These are phyloP conservation scores for Ceratocystis cacaofunesta DNA, from an alignment of 2,329 filamentous ascomycete genomes.

Conservation along the genomic window DNA sequence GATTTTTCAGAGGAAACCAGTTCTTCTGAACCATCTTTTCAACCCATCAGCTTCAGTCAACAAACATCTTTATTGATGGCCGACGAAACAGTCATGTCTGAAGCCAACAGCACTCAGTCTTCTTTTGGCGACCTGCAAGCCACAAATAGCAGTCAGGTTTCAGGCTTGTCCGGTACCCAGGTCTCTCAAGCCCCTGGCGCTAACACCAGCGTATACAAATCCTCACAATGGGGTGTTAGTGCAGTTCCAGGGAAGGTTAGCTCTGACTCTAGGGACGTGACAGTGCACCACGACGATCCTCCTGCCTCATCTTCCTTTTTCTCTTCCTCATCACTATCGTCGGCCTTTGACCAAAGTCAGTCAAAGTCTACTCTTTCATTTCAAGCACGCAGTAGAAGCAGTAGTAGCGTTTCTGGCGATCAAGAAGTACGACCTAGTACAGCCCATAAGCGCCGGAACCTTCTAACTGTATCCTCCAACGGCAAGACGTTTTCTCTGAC, in stretches of 20 bases:
- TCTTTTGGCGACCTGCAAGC: conserved; percentile 1
- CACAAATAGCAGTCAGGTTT: conserved; percentile 9
- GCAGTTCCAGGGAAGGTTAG: neutral
- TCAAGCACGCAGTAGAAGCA: neutral
- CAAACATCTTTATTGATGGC: conserved; percentile 12
- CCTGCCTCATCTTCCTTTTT: conserved; percentile 15
- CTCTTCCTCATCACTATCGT: conserved; percentile 3
- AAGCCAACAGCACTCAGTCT: conserved; percentile 6
- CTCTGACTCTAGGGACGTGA: conserved; percentile 7
- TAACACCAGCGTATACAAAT: conserved; percentile 7
- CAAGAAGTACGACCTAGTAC: conserved; percentile 12
- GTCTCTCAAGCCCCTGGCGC: conserved; percentile 1
- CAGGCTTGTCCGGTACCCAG: conserved; percentile 12
- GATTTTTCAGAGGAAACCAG: conserved; percentile 14
- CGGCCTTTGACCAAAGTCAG: conserved; percentile 4
- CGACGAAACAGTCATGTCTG: conserved; percentile 15
- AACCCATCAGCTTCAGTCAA: conserved; percentile 10
- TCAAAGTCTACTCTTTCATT: conserved; percentile 7
- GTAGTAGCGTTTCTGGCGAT: neutral
- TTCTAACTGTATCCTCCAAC: conserved; percentile 39
- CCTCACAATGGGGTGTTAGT: conserved; percentile 7
- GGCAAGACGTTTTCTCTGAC: conserved; percentile 40
- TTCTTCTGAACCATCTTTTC: conserved; percentile 15
- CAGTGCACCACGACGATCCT: conserved; percentile 7
- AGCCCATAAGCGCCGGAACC: conserved; percentile 25